These are phyloP conservation scores for Glycine tomentella DNA, from an alignment of 306 rosid species.

Conservation along the genomic window DNA sequence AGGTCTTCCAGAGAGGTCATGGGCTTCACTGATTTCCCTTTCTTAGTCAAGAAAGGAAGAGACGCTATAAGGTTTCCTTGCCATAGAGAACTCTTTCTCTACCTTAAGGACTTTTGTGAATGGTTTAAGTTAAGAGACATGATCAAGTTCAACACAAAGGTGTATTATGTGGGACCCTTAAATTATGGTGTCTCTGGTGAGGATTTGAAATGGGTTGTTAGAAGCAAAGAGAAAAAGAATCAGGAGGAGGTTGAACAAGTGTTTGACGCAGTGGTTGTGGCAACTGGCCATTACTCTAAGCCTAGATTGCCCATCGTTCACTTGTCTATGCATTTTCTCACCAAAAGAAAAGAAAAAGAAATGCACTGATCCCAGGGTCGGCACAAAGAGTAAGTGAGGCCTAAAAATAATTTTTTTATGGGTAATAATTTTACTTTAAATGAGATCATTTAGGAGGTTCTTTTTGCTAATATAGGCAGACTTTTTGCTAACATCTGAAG, in stretches of 20 bases:
- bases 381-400: too few species aligned
- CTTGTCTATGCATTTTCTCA: too few species aligned
- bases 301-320: slow-evolving; percentile 60
- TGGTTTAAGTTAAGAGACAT: slow-evolving; percentile 65
- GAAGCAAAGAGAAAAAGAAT: slow-evolving; percentile 53
- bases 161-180: slow-evolving; percentile 66
- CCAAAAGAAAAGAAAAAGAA: too few species aligned
- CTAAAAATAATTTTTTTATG: too few species aligned
- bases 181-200: slow-evolving; percentile 50
- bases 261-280: slow-evolving; percentile 85
- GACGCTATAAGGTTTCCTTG: slow-evolving; percentile 78
- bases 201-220: slow-evolving; percentile 72
- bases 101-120: slow-evolving; percentile 69
- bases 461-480: too few species aligned
- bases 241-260: slow-evolving; percentile 56
- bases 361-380: too few species aligned
- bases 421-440: too few species aligned
- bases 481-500: too few species aligned
- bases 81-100: slow-evolving; percentile 64
- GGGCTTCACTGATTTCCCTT: slow-evolving; percentile 82
- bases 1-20: slow-evolving; percentile 71
- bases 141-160: slow-evolving; percentile 72
- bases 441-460: too few species aligned
- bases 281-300: slow-evolving; percentile 75
- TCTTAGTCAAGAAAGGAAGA: slow-evolving; percentile 63